phyloP scores from a whole-genome alignment of 2,329 filamentous ascomycete genomes.

The Exophiala spinifera region DNA sequence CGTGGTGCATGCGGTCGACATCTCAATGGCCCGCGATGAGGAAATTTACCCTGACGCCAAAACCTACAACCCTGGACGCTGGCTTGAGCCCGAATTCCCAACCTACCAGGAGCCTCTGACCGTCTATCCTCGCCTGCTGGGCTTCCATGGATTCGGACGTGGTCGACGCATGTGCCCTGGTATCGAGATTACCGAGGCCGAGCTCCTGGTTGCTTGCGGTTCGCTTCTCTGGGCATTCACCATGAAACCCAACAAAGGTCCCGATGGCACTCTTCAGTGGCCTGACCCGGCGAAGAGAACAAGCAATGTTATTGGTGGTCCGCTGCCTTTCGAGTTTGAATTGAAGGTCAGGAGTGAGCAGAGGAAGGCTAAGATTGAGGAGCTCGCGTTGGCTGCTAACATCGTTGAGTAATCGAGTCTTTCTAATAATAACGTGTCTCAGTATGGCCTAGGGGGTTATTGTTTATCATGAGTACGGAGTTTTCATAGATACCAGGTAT shows the following conservation, averaged over 20 bases:
- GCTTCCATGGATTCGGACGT: slow-evolving; percentile 31
- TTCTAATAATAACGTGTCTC: no score
- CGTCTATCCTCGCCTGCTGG: slow-evolving; percentile 30
- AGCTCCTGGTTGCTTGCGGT: slow-evolving; percentile 31
- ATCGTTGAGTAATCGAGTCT: no score
- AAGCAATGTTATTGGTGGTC: slow-evolving; percentile 29
- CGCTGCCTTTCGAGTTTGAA: slow-evolving; percentile 31
- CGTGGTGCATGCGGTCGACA: slow-evolving; percentile 42
- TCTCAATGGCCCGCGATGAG: slow-evolving; percentile 31
- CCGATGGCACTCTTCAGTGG: slow-evolving; percentile 26
- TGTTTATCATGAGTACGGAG: no score
- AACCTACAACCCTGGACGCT: slow-evolving; percentile 31
- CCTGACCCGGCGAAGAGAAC: slow-evolving; percentile 27
- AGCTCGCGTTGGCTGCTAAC: neutral
- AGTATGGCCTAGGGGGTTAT: no score
- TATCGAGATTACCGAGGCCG: slow-evolving; percentile 30
- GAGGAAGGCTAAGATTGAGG: slow-evolving; percentile 1
- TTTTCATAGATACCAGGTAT: no score
- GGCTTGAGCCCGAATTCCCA: slow-evolving; percentile 32
- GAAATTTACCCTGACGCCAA: slow-evolving; percentile 32
- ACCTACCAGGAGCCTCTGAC: slow-evolving; percentile 34
- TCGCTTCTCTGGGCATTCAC: slow-evolving; percentile 29
- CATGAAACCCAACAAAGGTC: slow-evolving; percentile 25
- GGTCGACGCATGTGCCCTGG: slow-evolving; percentile 33
- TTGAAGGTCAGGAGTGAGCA: slow-evolving; percentile 23